Evolutionary conservation across 2,329 filamentous ascomycete genomes (phyloP), one percentile per base, ranked within the genome.

Genomic region (Paraconiothyrium sp.): DNA sequence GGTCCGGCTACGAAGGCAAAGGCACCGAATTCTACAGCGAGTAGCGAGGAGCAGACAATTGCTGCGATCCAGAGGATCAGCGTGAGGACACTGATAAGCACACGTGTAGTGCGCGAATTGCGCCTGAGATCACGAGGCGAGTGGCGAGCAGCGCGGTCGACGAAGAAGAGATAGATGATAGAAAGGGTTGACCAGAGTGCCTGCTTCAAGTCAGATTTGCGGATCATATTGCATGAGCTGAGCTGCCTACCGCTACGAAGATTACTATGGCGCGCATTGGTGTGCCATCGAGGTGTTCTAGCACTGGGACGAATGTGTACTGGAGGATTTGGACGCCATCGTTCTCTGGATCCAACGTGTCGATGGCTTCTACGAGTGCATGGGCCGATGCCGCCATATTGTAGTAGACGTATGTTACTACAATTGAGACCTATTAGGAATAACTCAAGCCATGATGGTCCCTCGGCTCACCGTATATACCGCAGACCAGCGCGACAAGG

Each of bases 161-260:
- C 60, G 41, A 60, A 57, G 60, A 60, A 41, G 20, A 63, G 48
- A 39, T 60, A 63, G 32, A 63, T 47, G 32, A 63, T 63, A 11
- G 54, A 43, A 13, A 55, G 22, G 1, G 60, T 56, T 7, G 60
- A 62, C 56, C 60, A 62, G 14, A 51, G 16, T 39, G 60, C 60
- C 60, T 62, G 41, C 7, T 20, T 51, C 16, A 35, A 34, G 32
- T 57, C 39, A 58, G 47, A 16, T 3, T 1, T 32, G 54, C 5
- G 20, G 32, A 50, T 8, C 6, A 14, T 9, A 35, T 48, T 6
- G 27, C 14, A 24, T n/a, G 35, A 51, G 22, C 14, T 37, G 35
- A 51, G 22, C 14, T 37, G 39, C 60, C 41, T 57, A 63, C 60
- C 8, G 54, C 57, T 24, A 63, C 52, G 46, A 52, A 39, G 20